phyloP scores from a whole-genome alignment of 73 alveolate species.

The Tetrahymena thermophila region DNA sequence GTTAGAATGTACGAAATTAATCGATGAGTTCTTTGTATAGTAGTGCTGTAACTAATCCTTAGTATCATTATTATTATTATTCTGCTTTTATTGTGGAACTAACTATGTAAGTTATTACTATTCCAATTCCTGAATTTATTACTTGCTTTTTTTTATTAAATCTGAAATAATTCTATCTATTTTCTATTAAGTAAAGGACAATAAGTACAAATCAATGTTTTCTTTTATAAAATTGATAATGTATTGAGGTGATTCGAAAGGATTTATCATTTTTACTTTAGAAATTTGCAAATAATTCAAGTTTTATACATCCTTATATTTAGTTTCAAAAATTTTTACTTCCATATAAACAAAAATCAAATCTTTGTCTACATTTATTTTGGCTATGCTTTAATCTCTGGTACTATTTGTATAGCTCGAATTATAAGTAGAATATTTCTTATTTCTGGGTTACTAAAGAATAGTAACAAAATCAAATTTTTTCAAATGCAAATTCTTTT shows the following conservation, averaged over 20 bases:
- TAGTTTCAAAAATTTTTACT: not conserved
- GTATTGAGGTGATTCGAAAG: not conserved
- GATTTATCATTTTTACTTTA: not conserved
- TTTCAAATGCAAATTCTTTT: not conserved
- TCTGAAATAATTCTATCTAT: not conserved
- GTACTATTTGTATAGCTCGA: not conserved
- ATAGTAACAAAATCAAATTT: not conserved
- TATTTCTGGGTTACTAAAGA: not conserved
- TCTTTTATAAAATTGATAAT: not conserved
- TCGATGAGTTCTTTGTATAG: not conserved
- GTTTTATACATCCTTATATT: not conserved
- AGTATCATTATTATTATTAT: too few relatives aligned
- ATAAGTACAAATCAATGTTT: not conserved
- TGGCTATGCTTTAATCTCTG: not conserved
- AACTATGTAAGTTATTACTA: not conserved
- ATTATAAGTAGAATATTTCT: not conserved
- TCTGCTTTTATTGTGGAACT: not conserved
- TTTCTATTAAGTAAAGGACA: not conserved
- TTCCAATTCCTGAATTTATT: not conserved
- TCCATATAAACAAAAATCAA: not conserved
- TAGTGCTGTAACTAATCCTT: not conserved
- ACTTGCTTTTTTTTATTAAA: not conserved
- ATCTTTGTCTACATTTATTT: not conserved
- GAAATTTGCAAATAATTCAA: not conserved
- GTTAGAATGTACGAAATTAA: not conserved